phyloP scores from a whole-genome alignment of 345 rosid species.

The Lenwebbia sp. region DNA sequence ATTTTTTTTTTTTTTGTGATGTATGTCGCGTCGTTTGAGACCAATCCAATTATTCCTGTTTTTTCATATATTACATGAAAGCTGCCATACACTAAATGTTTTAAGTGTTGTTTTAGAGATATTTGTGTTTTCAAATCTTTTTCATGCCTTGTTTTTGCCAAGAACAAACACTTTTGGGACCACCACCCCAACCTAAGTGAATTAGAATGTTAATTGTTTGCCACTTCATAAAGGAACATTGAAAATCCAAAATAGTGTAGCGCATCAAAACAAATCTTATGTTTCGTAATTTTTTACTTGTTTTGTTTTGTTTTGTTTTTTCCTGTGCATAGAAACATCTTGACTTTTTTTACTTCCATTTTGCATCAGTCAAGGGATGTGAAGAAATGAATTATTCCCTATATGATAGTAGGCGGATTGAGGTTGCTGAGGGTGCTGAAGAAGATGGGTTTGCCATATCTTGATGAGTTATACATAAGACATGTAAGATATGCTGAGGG shows the following conservation, averaged over 20 bases:
- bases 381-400: not conserved
- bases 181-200: too few species aligned
- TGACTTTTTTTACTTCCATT: not conserved
- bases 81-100: not conserved
- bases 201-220: too few species aligned
- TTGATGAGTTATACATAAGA: not conserved
- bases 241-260: not conserved
- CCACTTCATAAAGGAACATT: too few species aligned
- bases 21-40: not conserved
- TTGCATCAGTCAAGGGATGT: not conserved
- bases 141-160: not conserved
- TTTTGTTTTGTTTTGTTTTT: too few species aligned
- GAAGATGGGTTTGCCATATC: not conserved
- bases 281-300: not conserved
- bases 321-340: not conserved
- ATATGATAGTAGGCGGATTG: not conserved
- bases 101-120: too few species aligned
- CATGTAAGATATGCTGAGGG: not conserved
- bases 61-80: not conserved
- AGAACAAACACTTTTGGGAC: not conserved
- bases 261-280: not conserved
- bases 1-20: not conserved
- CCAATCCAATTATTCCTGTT: not conserved
- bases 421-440: accelerated
- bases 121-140: not conserved